A percentile compares a stretch with the other conserved stretches of the same genome.
These are phyloP conservation scores for Aspergillus sp. DNA, from an alignment of 2,329 filamentous ascomycete species.

Conservation along the genomic window DNA sequence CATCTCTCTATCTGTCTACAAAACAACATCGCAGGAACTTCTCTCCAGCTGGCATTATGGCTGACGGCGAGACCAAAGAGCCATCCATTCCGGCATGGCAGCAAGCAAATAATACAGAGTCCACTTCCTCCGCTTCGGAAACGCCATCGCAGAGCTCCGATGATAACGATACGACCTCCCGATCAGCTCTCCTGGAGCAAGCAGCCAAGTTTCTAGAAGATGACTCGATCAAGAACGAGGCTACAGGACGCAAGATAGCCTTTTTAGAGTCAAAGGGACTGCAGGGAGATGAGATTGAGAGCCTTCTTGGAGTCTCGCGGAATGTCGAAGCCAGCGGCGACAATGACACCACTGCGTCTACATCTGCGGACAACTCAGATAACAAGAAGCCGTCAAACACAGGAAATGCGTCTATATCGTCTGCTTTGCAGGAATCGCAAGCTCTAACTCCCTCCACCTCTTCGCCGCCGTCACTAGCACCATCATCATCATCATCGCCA, in stretches of 20 bases:
- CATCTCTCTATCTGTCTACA: not conserved
- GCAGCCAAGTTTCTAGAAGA: slow-evolving; percentile 72
- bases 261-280: slow-evolving; percentile 77
- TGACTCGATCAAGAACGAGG: slow-evolving; percentile 61
- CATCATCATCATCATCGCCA: slow-evolving; percentile 8
- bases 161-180: slow-evolving; percentile 13
- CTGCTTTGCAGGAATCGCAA: slow-evolving; percentile 7
- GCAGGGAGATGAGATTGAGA: slow-evolving; percentile 58
- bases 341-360: slow-evolving; percentile 11
- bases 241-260: slow-evolving; percentile 63
- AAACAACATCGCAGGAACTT: not conserved
- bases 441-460: slow-evolving; percentile 4
- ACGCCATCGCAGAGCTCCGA: slow-evolving; percentile 18
- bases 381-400: slow-evolving; percentile 2
- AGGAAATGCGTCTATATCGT: not conserved
- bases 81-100: slow-evolving; percentile 38
- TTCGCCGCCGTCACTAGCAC: slow-evolving; percentile 4
- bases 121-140: slow-evolving; percentile 10
- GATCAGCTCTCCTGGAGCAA: slow-evolving; percentile 51
- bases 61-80: slow-evolving; percentile 25
- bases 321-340: slow-evolving; percentile 22
- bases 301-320: slow-evolving; percentile 48
- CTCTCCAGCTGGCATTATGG: slow-evolving; percentile 18
- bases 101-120: slow-evolving; percentile 22
- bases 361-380: slow-evolving; percentile 1